Base-by-base conservation (phyloP, 768 basidiomycete genomes). In the Termitomyces sp. region DNA sequence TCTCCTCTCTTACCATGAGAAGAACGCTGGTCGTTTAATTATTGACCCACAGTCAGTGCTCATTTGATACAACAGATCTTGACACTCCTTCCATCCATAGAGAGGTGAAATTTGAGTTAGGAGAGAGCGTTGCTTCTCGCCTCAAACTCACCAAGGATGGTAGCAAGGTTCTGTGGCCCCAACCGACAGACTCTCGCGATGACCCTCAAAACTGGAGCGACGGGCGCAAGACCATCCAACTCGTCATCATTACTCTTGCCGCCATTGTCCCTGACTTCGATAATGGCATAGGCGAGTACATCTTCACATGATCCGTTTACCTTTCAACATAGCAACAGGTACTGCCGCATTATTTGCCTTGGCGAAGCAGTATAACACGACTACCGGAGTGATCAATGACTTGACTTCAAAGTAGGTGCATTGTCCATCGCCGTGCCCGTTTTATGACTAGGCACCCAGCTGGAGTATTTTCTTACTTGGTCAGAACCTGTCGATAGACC, bases 381-480 rank as follows among this genome's bases (percentile, higher is more conserved):
- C 79, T 0, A 73, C 82, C 0, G 77, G 75, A 14, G 78, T 75
- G 14, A 84, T 88, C 69, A 89, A 88, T 66, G 77, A 85, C 59
- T 64, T 87, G 55, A 86, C 86, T 2, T 82, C 84, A 6, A 86
- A 81, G 77, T 79, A 43, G 23, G 76, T 67, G 18, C 35, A 49
- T 23, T 20, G 12, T 32, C 36, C n/a, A 5, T 41, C n/a, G 5
- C 18, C 18, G 41, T 49, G 16, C n/a, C 1, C 23, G 10, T 20
- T 23, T 43, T 23, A 16, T 46, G 6, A 18, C 28, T 40, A 18
- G 6, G 1, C 18, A 14, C 1, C 33, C 35, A 87, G 84, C 67
- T 86, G 84, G 85, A 85, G 83, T 64, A 86, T 87, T 58, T 86
- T 86, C 68, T 69, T 86, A 8, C 68, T 85, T n/a, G 84, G 83